These are phyloP conservation scores for Saccharum officinarum DNA, from an alignment of 176 grass and related monocot genomes.

Conservation along the genomic window DNA sequence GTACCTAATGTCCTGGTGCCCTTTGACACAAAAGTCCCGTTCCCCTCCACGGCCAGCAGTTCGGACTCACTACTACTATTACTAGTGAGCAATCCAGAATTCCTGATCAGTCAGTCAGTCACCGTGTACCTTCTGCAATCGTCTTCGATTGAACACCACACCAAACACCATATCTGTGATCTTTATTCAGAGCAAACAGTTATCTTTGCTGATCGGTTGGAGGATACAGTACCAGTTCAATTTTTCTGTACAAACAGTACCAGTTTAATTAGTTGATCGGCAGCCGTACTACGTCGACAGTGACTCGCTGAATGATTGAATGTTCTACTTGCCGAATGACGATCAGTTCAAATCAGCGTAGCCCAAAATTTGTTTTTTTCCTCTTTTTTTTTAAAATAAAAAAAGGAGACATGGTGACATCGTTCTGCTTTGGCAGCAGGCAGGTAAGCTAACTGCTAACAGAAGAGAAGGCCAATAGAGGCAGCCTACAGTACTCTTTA, in stretches of 20 bases:
- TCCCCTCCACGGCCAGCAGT: neutral
- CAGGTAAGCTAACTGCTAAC: conserved; percentile 4
- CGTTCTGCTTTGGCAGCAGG: neutral
- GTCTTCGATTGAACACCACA: neutral
- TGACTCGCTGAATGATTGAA: neutral
- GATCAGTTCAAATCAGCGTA: neutral
- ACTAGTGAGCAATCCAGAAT: neutral
- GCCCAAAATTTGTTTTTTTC: neutral
- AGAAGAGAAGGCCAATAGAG: neutral
- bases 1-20: neutral
- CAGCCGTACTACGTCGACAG: neutral
- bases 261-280: neutral
- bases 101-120: neutral
- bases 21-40: neutral
- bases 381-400: neutral
- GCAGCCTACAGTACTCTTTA: neutral
- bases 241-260: too few relatives aligned
- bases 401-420: neutral
- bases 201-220: neutral
- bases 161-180: neutral
- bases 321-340: neutral
- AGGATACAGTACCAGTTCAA: neutral
- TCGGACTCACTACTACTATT: neutral
- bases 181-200: neutral
- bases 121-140: neutral